Base-by-base conservation (phyloP, 768 basidiomycete species). In the Auricularia auricula-judae region DNA sequence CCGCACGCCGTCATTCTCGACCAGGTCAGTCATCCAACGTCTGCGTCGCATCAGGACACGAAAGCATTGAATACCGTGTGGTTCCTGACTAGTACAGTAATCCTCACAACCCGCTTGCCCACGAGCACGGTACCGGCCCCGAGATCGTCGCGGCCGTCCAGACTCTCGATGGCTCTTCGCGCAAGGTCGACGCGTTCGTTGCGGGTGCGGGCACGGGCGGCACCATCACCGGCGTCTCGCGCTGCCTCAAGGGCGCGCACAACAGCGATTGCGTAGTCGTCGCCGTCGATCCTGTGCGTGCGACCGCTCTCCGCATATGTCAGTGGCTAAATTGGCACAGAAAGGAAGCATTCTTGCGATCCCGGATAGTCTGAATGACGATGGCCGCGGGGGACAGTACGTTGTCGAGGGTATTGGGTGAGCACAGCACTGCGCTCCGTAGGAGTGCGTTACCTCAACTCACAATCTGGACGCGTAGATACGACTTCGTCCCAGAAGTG, bases 151-250 rank as follows among this genome's bases (percentile, higher is more conserved):
- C 87, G 5, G 88, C 89, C 10, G 80, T 93, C 14, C 76, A 76
- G 3, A 82, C 84, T 1, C 89, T 86, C 1, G 79, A 74, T 61
- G 85, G 84, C 0, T 91, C 89, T 0, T 87, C 86, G 36, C 80
- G 81, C 61, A 87, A 88, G 72, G 85, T 98, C 29, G 88, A 95
- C 71, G 87, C 85, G 1, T 77, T 98, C 61, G 75, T 97, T 23
- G 91, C 87, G 7, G 86, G 91, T 2, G 91, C 95, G 10, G 97
- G 97, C 14, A 99, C 97, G 1, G 96, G 97, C 14, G 96, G 96
- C 11, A 98, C 96, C 0, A 77, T 99, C 66, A 91, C 91, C n/a
- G 96, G 96, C 1, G 73, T 91, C 60, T 87, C 91, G 18, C 81
- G 86, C 16, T 88, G 88, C 3, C 77, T 96, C 69, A 91, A 89